Percentiles rank a stretch among this genome's conserved stretches.
Evolutionary conservation across 78 protist species (phyloP).

Genomic region (Polysphondylium violaceum): DNA sequence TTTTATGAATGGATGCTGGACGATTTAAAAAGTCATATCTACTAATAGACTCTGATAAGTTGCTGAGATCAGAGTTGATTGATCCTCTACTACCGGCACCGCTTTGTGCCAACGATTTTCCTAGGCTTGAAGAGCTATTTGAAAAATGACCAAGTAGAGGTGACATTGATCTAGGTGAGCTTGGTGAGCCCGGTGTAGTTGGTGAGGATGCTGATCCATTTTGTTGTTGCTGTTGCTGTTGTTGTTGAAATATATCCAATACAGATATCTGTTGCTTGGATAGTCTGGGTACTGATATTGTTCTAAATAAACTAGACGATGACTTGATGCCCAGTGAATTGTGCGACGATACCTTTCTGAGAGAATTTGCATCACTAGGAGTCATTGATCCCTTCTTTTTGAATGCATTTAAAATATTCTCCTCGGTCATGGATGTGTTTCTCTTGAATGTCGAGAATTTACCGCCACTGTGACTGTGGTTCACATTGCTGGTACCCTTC

Average conservation of each 20-base stretch:
- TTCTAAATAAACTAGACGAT: slow-evolving; percentile 14
- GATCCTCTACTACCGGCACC: background rate
- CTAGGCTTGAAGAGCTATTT: background rate
- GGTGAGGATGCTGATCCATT: slow-evolving; percentile 1
- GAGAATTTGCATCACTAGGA: slow-evolving; percentile 10
- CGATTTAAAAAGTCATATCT: background rate
- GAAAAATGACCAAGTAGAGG: too few relatives aligned
- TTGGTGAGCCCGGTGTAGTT: too few relatives aligned
- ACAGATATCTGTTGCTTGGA: slow-evolving; percentile 35
- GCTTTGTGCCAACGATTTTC: background rate
- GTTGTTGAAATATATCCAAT: slow-evolving; percentile 6
- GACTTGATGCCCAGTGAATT: slow-evolving; percentile 43
- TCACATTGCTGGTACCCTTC: background rate
- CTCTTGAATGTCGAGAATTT: background rate
- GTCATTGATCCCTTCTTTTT: background rate
- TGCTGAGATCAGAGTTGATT: background rate
- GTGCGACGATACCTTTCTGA: slow-evolving; percentile 45
- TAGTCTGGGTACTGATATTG: slow-evolving; percentile 59
- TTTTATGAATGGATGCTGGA: background rate
- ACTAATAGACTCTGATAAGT: slow-evolving; percentile 4
- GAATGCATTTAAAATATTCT: background rate
- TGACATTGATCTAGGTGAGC: too few relatives aligned
- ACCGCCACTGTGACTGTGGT: background rate
- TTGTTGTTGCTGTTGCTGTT: background rate
- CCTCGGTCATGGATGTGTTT: background rate